Percentiles rank a stretch among this genome's conserved stretches.
These are phyloP conservation scores for Ophiosphaerella herpotricha DNA, from an alignment of 2,329 filamentous ascomycete genomes.

Conservation along the genomic window DNA sequence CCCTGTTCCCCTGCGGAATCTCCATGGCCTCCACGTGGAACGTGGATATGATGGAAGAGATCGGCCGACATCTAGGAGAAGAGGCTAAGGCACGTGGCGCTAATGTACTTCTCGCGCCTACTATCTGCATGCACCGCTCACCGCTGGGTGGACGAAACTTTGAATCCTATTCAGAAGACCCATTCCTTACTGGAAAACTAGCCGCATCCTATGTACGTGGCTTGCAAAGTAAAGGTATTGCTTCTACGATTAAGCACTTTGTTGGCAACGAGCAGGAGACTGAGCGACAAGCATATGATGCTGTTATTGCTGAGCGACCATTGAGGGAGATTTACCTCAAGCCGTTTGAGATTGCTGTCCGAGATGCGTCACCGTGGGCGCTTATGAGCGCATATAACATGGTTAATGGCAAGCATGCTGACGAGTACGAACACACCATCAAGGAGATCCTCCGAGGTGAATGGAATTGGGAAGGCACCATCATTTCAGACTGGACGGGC, in stretches of 20 bases:
- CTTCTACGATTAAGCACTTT: conserved; percentile 80
- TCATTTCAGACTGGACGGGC: conserved; percentile 51
- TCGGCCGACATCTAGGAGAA: conserved; percentile 72
- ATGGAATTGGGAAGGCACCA: conserved; percentile 49
- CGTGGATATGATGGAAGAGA: conserved; percentile 67
- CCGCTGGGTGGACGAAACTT: conserved; percentile 85
- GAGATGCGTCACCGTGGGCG: conserved; percentile 69
- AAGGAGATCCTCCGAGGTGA: conserved; percentile 49
- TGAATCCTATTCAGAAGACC: conserved; percentile 85
- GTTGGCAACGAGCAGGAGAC: conserved; percentile 77
- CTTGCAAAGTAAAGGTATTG: conserved; percentile 73
- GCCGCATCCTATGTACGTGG: conserved; percentile 74
- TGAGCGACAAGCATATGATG: conserved; percentile 66
- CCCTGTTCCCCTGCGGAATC: conserved; percentile 78
- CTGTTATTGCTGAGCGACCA: conserved; percentile 66
- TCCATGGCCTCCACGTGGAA: conserved; percentile 83
- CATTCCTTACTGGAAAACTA: conserved; percentile 73
- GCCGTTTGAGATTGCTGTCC: conserved; percentile 73
- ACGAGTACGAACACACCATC: conserved; percentile 48
- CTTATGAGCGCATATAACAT: conserved; percentile 73
- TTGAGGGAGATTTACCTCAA: conserved; percentile 74
- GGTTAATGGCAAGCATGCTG: conserved; percentile 61
- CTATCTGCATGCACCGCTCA: conserved; percentile 80
- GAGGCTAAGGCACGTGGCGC: conserved; percentile 76
- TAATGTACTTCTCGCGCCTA: conserved; percentile 74